These are phyloP conservation scores for Exsudoporus floridanus DNA, from an alignment of 1,284 basidiomycete species.

Conservation along the genomic window DNA sequence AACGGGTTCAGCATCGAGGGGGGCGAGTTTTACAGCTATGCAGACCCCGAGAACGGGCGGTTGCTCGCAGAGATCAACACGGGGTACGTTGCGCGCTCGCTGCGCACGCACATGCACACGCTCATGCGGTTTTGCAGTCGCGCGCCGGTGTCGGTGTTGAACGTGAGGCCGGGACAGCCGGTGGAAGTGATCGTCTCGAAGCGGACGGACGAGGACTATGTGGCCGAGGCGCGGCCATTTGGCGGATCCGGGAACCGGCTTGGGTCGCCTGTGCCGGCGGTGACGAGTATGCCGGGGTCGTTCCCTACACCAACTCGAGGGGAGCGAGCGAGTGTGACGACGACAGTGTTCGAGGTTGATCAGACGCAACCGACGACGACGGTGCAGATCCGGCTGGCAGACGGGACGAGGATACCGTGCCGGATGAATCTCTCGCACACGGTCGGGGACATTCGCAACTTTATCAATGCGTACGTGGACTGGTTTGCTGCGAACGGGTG, in stretches of 20 bases:
- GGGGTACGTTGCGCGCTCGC: constrained; percentile 49
- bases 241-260: constrained; percentile 81
- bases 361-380: constrained; percentile 79
- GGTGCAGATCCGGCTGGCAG: constrained; percentile 88
- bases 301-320: constrained; percentile 40
- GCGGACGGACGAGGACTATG: constrained; percentile 75
- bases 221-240: constrained; percentile 57
- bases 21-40: constrained; percentile 83
- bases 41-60: constrained; percentile 75
- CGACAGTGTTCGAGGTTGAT: constrained; percentile 83
- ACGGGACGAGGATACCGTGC: constrained; percentile 88
- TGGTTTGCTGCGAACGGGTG: background rate
- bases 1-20: constrained; percentile 94
- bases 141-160: constrained; percentile 78
- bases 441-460: constrained; percentile 80
- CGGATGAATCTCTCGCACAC: constrained; percentile 93
- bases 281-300: constrained; percentile 53
- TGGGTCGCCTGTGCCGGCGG: constrained; percentile 61
- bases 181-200: constrained; percentile 85
- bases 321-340: constrained; percentile 45
- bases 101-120: background rate
- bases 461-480: constrained; percentile 83
- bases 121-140: constrained; percentile 43
- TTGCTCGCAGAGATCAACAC: constrained; percentile 79
- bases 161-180: constrained; percentile 77